These are phyloP conservation scores for Paracamarosporium sp. DNA, from an alignment of 2,329 filamentous ascomycete genomes.

Conservation along the genomic window DNA sequence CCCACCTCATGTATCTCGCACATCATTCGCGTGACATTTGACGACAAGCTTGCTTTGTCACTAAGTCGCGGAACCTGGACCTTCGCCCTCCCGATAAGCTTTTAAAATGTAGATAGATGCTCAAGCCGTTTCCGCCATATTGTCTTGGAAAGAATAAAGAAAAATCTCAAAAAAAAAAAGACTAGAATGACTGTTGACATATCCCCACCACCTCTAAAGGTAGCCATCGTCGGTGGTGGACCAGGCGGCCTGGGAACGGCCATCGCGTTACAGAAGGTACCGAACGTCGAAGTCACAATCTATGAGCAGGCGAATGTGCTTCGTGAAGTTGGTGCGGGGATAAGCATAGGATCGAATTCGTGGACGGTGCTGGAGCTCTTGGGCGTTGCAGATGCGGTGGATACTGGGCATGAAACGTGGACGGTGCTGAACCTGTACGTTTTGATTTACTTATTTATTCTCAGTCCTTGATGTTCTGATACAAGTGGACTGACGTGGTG, in stretches of 20 bases:
- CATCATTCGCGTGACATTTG: constrained; percentile 21
- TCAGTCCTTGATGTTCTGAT: background rate
- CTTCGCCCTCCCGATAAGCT: background rate
- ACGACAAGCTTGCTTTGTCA: constrained; percentile 22
- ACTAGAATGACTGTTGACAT: constrained; percentile 15
- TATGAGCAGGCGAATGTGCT: constrained; percentile 56
- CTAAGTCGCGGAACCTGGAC: constrained; percentile 7
- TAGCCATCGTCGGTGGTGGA: constrained; percentile 51
- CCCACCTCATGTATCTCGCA: constrained; percentile 10
- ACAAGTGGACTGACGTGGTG: background rate
- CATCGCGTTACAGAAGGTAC: constrained; percentile 52
- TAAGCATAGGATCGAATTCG: constrained; percentile 54
- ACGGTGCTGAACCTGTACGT: constrained; percentile 40
- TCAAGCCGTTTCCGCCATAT: too few relatives aligned
- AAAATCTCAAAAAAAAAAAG: background rate
- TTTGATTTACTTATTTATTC: background rate
- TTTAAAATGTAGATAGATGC: background rate
- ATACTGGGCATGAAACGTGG: constrained; percentile 41
- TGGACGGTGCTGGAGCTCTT: constrained; percentile 58
- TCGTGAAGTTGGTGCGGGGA: constrained; percentile 58
- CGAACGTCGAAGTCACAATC: constrained; percentile 51
- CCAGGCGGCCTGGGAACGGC: constrained; percentile 52
- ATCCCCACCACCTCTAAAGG: constrained; percentile 6
- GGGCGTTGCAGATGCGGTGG: constrained; percentile 46
- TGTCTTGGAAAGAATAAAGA: too few relatives aligned